These are phyloP conservation scores for Pichia sp. DNA, from an alignment of 1,139 yeast species.

Conservation along the genomic window DNA sequence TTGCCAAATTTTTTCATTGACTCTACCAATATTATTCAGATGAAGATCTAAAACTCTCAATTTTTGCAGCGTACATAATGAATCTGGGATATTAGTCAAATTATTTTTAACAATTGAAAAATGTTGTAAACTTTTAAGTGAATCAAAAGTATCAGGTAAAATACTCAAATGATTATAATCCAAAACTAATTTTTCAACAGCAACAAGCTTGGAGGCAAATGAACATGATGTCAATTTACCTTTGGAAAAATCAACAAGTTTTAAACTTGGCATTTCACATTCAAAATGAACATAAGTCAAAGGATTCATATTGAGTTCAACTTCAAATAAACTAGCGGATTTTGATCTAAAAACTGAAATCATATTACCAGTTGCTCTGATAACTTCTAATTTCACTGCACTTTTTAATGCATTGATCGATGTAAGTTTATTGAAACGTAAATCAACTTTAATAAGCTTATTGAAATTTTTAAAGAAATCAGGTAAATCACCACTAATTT, in stretches of 20 bases:
- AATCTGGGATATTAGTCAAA: slow-evolving; percentile 63
- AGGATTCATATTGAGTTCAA: slow-evolving; percentile 49
- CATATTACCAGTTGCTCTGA: slow-evolving; percentile 71
- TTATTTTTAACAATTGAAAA: slow-evolving; percentile 73
- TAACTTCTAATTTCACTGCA: slow-evolving; percentile 53
- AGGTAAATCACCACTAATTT: slow-evolving; percentile 53
- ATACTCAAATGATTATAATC: slow-evolving; percentile 80
- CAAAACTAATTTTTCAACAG: slow-evolving; percentile 65
- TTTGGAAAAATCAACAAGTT: slow-evolving; percentile 69
- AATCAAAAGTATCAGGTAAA: slow-evolving; percentile 64
- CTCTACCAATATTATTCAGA: slow-evolving; percentile 67
- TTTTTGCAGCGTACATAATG: slow-evolving; percentile 53
- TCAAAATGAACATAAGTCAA: slow-evolving; percentile 47
- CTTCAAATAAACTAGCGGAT: slow-evolving; percentile 49
- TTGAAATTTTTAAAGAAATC: slow-evolving; percentile 44
- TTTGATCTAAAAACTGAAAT: slow-evolving; percentile 65
- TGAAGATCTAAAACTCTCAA: slow-evolving; percentile 75
- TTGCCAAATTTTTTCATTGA: slow-evolving; percentile 68
- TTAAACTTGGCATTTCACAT: slow-evolving; percentile 50
- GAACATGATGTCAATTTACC: slow-evolving; percentile 78
- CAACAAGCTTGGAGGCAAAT: slow-evolving; percentile 55
- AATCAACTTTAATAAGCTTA: slow-evolving; percentile 66
- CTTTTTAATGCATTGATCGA: slow-evolving; percentile 58
- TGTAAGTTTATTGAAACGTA: slow-evolving; percentile 65
- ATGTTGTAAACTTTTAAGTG: slow-evolving; percentile 51